Base-by-base conservation (phyloP, 441 rosid species). In the Corymbia citriodora region DNA sequence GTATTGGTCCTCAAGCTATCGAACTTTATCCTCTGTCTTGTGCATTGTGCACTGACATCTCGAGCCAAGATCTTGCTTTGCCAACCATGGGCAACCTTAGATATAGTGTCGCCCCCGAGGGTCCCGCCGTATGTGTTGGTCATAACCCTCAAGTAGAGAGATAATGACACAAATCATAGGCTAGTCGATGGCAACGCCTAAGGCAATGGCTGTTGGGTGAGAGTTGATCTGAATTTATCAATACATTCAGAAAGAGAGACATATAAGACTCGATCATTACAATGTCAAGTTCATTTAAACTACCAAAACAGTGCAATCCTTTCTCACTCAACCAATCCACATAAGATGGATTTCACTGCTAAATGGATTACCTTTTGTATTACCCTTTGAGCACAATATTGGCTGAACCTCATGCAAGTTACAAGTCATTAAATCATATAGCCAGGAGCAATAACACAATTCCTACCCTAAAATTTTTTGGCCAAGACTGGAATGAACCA, bases 51-150 rank as follows among this genome's bases (percentile, higher is more conserved):
- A 2, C 72, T 19, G 0, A 29, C 36, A 3, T 63, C 10, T 18
- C 2, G 0, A 63, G 16, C 72, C 72, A 1, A n/a, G 10, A n/a
- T n/a, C 4, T 2, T 0, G 74, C 74, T n/a, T 65, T 2, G 15
- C 18, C 31, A 8, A 63, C 36, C 74, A 65, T 4, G 74, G 36
- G 9, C 40, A 4, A 65, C 74, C 21, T 65, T 14, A 8, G 74
- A 15, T 14, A 16, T 1, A 16, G 6, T 1, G 6, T 68, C 0
- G 21, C 45, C 45, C 45, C 16, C 1, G 23, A 11, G 21, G 2
- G 33, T 3, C 12, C 40, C 0, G 7, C 7, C 79, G 8, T 31
- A 2, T 31, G 40, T 1, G 2, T 68, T 19, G 6, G 10, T 68
- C 23, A 2, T 2, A 1, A 16, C 23, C 45, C 45, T 68, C 3